These are phyloP conservation scores for Colletotrichum shisoi DNA, from an alignment of 2,329 filamentous ascomycete species.

Conservation along the genomic window DNA sequence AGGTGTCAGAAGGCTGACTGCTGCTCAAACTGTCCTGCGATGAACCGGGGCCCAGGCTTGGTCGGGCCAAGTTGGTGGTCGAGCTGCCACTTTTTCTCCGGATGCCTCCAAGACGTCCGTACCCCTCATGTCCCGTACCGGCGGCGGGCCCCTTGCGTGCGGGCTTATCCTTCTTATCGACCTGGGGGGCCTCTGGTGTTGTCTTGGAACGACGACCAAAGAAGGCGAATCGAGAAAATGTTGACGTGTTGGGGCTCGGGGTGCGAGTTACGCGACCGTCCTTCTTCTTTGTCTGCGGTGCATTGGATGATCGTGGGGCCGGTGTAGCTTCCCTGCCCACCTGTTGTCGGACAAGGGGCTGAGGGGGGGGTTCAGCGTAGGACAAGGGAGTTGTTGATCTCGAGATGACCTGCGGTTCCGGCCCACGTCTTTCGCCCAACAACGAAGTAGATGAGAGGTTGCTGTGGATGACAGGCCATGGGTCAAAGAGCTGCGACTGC, in stretches of 20 bases:
- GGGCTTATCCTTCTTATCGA: constrained; percentile 66
- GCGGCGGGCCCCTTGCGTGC: constrained; percentile 81
- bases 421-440: constrained; percentile 55
- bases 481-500: constrained; percentile 61
- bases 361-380: constrained; percentile 46
- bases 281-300: constrained; percentile 41
- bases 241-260: constrained; percentile 65
- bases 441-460: constrained; percentile 63
- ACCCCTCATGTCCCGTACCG: constrained; percentile 93
- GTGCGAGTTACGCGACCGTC: constrained; percentile 50
- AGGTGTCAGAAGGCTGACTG: constrained; percentile 60
- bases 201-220: constrained; percentile 78
- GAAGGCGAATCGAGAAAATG: constrained; percentile 75
- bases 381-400: constrained; percentile 50
- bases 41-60: constrained; percentile 53
- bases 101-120: constrained; percentile 69
- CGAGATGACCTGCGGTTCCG: constrained; percentile 48
- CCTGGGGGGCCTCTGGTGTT: constrained; percentile 56
- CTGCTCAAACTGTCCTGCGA: constrained; percentile 62
- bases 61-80: constrained; percentile 57
- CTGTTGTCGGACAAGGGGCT: constrained; percentile 43
- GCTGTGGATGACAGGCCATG: constrained; percentile 67
- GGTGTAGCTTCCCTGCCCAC: constrained; percentile 50
- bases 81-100: constrained; percentile 71
- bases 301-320: constrained; percentile 41